Evolutionary conservation across 2,329 filamentous ascomycete species (phyloP), one percentile per base, ranked within the genome.

Genomic region (Colletotrichum scovillei): DNA sequence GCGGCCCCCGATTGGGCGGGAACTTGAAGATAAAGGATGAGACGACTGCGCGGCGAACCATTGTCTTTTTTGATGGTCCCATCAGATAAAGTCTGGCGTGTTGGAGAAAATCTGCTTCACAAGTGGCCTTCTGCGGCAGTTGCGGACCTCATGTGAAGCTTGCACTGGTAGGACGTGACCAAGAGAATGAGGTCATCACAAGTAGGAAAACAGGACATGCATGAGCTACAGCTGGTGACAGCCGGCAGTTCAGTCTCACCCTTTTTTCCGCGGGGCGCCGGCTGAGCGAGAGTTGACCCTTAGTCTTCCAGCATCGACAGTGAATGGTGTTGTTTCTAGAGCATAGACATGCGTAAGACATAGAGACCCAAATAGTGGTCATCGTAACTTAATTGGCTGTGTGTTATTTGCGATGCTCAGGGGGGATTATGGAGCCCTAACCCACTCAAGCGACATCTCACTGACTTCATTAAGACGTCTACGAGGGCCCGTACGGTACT

Each of bases 11-110:
- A 32, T 80, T 78, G 19, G 82, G 76, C 2, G 84, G 81, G 24
- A 83, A 81, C 67, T 84, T 86, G 80, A 90, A 85, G 74, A 90
- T 84, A 77, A 90, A 90, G 59, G 84, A 86, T 2, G 84, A 86
- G 1, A 86, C 87, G 4, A 90, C 86, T 1, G 81, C 81, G 67
- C 84, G 83, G 11, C 63, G 68, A 30, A 69, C 72, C 63, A 74
- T 67, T n/a, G 52, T 49, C 24, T 63, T 63, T 7, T 38, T 19
- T 16, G 12, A n/a, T 7, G 60, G 64, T n/a, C 53, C 60, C 67
- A 73, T 73, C n/a, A 26, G 19, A 22, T 35, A 16, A 19, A 7
- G 4, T 5, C 16, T 9, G 28, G 28, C n/a, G 26, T 53, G 6
- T 38, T 7, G 7, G 8, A 14, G 14, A 12, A 28, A 35, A 19